Percentiles rank a stretch among this genome's conserved stretches.
Conservation (phyloP, 495 filamentous ascomycete species). For the Hypoxylon trugodes region DNA sequence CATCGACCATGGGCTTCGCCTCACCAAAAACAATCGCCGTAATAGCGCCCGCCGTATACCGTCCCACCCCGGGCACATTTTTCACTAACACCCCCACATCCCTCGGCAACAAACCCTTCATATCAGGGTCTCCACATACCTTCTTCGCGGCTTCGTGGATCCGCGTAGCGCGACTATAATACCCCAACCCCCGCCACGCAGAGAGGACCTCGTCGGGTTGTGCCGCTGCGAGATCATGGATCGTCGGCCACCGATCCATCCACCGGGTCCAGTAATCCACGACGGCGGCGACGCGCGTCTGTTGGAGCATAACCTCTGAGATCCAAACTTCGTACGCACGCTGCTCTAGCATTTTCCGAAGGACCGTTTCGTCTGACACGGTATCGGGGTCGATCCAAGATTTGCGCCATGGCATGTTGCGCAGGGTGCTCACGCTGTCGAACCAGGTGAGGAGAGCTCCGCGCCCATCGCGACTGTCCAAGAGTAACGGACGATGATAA, state of each 20-base stretch:
- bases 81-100: conserved; percentile 42
- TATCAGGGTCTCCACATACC: conserved; percentile 38
- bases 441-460: conserved; percentile 53
- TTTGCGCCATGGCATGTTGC: conserved; percentile 60
- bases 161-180: conserved; percentile 54
- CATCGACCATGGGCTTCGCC: conserved; percentile 56
- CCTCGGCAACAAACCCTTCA: conserved; percentile 46
- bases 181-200: conserved; percentile 55
- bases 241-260: conserved; percentile 54
- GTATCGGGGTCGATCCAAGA: conserved; percentile 46
- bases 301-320: conserved; percentile 61
- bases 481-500: conserved; percentile 56
- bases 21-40: conserved; percentile 56
- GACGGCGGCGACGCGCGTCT: conserved; percentile 57
- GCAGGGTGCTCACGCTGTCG: conserved; percentile 40
- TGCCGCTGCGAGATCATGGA: conserved; percentile 49
- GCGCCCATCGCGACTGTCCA: conserved; percentile 38
- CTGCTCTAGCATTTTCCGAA: conserved; percentile 37
- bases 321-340: conserved; percentile 62
- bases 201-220: conserved; percentile 48
- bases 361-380: conserved; percentile 15
- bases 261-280: conserved; percentile 56
- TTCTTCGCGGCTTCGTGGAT: conserved; percentile 49
- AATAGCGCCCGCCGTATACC: conserved; percentile 59
- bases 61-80: conserved; percentile 53